Percentiles rank a stretch among this genome's conserved stretches.
phyloP scores from a whole-genome alignment of 805 yeast genomes.

The Trichomonascus vanleenenianus region DNA sequence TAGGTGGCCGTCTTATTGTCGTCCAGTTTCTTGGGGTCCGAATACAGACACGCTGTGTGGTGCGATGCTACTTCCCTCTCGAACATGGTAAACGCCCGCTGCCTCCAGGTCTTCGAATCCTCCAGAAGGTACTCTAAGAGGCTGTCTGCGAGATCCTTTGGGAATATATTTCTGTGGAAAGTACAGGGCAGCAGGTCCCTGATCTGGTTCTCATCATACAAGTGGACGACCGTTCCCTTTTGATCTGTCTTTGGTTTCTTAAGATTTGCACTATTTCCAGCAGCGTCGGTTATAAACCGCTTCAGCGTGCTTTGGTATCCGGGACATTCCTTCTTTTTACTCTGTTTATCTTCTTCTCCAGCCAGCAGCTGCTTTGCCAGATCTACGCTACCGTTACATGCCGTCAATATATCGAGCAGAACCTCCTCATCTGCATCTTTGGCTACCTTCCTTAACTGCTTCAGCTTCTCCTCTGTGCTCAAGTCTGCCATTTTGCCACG shows the following conservation, averaged over 20 bases:
- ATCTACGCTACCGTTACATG: constrained; percentile 47
- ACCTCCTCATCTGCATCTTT: constrained; percentile 38
- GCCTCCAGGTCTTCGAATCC: constrained; percentile 34
- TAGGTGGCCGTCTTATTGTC: constrained; percentile 20
- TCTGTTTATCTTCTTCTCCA: no score
- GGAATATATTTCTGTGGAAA: constrained; percentile 45
- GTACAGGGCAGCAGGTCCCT: constrained; percentile 41
- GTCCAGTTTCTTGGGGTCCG: constrained; percentile 18
- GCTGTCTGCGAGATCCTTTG: constrained; percentile 39
- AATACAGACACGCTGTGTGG: constrained; percentile 41
- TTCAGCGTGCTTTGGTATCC: constrained; percentile 12
- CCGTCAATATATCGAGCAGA: constrained; percentile 43
- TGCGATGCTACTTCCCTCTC: constrained; percentile 54
- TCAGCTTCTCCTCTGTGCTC: constrained; percentile 21
- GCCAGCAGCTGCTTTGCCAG: constrained; percentile 31
- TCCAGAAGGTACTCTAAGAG: constrained; percentile 37
- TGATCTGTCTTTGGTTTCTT: constrained; percentile 9
- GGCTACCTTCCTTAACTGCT: constrained; percentile 30
- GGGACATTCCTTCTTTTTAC: not conserved
- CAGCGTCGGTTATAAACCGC: not conserved
- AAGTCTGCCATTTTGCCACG: no score
- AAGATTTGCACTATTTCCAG: constrained; percentile 1
- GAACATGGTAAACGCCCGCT: constrained; percentile 49
- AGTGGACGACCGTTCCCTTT: constrained; percentile 28
- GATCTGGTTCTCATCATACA: constrained; percentile 47